These are phyloP conservation scores for Ettlia oleoabundans DNA, from an alignment of 139 green algal species.

Conservation along the genomic window DNA sequence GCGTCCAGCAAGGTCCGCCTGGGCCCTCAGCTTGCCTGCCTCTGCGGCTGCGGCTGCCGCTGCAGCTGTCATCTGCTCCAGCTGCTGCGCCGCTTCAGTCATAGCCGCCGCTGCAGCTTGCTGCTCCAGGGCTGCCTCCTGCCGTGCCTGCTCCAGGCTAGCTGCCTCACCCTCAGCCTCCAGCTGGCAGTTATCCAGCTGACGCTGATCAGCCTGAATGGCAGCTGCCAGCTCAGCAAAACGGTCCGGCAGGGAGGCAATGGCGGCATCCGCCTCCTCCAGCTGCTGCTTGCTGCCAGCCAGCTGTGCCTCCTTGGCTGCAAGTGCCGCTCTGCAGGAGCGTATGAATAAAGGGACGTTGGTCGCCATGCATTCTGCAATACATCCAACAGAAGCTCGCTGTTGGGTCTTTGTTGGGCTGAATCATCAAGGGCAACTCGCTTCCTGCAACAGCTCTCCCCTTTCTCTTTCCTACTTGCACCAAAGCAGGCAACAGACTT, in stretches of 20 bases:
- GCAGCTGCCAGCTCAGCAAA: conserved; percentile 25
- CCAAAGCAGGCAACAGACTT: too few species aligned
- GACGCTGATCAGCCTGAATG: background rate
- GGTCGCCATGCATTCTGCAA: background rate
- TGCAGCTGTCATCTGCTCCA: background rate
- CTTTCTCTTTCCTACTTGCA: too few species aligned
- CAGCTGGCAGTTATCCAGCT: background rate
- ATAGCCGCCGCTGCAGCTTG: background rate
- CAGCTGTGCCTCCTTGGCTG: conserved; percentile 35
- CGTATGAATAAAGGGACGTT: background rate
- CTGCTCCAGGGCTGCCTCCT: background rate
- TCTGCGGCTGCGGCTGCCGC: conserved; percentile 31
- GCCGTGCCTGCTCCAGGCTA: background rate
- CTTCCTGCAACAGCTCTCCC: too few species aligned
- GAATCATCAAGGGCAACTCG: too few species aligned
- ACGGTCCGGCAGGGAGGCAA: conserved; percentile 9
- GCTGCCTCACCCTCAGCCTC: conserved; percentile 11
- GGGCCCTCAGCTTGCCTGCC: background rate
- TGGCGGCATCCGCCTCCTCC: conserved; percentile 15
- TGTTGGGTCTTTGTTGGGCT: too few species aligned
- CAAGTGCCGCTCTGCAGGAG: conserved; percentile 7
- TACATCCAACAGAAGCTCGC: too few species aligned
- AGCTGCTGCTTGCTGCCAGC: conserved; percentile 26
- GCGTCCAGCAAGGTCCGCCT: background rate
- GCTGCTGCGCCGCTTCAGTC: background rate